Base-by-base conservation (phyloP, 2,329 filamentous ascomycete species). In the Nemania bipapillata region DNA sequence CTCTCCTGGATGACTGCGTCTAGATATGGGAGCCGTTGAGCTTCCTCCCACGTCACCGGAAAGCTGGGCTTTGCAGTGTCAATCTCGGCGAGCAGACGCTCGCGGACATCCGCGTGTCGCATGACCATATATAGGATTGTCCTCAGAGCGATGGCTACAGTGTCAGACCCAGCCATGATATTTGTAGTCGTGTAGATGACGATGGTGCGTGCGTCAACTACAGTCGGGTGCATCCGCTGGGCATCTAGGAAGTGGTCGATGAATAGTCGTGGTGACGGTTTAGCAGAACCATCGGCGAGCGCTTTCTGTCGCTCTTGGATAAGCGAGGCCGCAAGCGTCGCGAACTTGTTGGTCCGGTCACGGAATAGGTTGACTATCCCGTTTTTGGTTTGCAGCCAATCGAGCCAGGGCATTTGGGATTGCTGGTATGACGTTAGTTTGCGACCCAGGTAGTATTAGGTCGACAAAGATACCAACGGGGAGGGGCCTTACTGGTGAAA, bases 1-100 rank as follows among this genome's bases (percentile, higher is more conserved):
- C 90, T 87, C 78, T 96, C 92, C 75, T 94, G 92, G 74, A 95
- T 86, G 63, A 89, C 90, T 3, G 92, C 92, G 74, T 94, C 91
- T 5, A 96, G 87, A 77, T 94, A 96, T 0, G 88, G 87, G 1
- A 96, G 84, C 63, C 86, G 87, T 77, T 92, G 90, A 56, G 85
- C 86, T 79, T 94, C 90, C 40, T 87, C 77, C 87, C 90, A 93
- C 1, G 88, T 90, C 5, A 93, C 90, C 4, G 89, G 84, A 6
- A 87, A 87, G 17, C 87, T 85, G 20, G 83, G 85, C n/a, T 84
- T 80, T 0, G 87, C 88, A 0, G 81, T 81, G 74, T 93, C 90
- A 0, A 94, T 78, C 77, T 94, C 91, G 1, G 80, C 73, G 74
- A 86, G 85, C 62, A 93, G 80, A 45, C 84, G 85, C 2, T 78